Base-by-base conservation (phyloP, 495 filamentous ascomycete species). In the Aspergillus heteromorphus region DNA sequence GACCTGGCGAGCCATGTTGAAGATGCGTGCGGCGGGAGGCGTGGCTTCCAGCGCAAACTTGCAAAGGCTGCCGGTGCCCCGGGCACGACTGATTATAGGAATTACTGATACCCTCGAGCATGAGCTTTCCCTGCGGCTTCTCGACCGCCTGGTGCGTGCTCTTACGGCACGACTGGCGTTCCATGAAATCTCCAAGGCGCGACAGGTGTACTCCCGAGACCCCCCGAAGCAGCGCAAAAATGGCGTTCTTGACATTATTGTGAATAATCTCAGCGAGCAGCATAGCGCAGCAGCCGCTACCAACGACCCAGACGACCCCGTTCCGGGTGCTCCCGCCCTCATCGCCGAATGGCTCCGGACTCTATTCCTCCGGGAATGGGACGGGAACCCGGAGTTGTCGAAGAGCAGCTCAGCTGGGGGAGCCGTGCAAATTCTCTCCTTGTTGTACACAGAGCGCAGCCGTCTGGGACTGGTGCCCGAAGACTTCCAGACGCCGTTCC, bases 271-370 rank as follows among this genome's bases (percentile, higher is more conserved):
- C 27, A 67, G 67, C 27, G 67, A 73, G 16, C 66, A 75, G 25
- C 57, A 70, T 25, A 52, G 43, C 17, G 49, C 45, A 7, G 49
- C 73, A 69, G 7, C 60, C 72, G 42, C 71, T 57, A 48, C 58
- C 74, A 30, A 56, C 14, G 62, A 73, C 2, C 59, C 21, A 10
- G 29, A 49, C 17, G 13, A 57, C 67, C 43, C 69, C 72, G 2
- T n/a, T n/a, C 60, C 73, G 13, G 63, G 55, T 19, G 73, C 55
- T 55, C 80, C 63, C 71, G 76, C 65, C 57, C 79, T 66, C 61
- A 81, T 91, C n/a, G 70, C 91, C 7, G 88, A 92, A 62, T 92
- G 87, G 88, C 80, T 91, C 17, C 79, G 85, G 49, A 84, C 86
- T 0, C 77, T 91, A 13, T 79, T 95, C 62, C 64, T 92, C 13